A percentile compares a stretch with the other conserved stretches of the same genome.
These are phyloP conservation scores for Termitomyces sp. DNA, from an alignment of 768 basidiomycete species.

Conservation along the genomic window DNA sequence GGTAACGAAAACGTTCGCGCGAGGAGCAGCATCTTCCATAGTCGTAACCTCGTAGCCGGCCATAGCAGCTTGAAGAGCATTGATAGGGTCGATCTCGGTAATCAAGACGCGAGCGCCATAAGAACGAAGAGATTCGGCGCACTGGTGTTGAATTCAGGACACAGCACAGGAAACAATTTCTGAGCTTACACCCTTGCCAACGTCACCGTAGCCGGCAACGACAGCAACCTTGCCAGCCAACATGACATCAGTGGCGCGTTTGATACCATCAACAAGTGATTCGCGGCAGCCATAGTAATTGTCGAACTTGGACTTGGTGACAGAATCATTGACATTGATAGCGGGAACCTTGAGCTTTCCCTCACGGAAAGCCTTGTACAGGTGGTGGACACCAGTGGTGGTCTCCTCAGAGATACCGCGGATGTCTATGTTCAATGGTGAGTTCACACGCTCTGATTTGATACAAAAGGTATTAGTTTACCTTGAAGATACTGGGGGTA, in stretches of 20 bases:
- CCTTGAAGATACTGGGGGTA: conserved; percentile 85
- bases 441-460: not conserved
- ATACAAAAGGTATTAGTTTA: conserved; percentile 16
- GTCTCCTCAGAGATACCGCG: conserved; percentile 98
- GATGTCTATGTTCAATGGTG: conserved; percentile 49
- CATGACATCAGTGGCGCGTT: conserved; percentile 99
- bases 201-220: conserved; percentile 98
- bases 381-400: conserved; percentile 98
- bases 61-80: conserved; percentile 99
- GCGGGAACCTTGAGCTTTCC: conserved; percentile 96
- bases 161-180: not conserved
- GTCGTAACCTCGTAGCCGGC: conserved; percentile 98
- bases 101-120: conserved; percentile 95
- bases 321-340: conserved; percentile 99
- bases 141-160: conserved; percentile 42
- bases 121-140: conserved; percentile 94
- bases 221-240: conserved; percentile 99
- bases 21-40: conserved; percentile 94
- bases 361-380: conserved; percentile 97
- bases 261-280: conserved; percentile 99
- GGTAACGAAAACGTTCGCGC: conserved; percentile 91
- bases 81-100: conserved; percentile 99
- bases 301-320: conserved; percentile 99
- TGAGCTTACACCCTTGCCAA: conserved; percentile 91
- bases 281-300: conserved; percentile 99